Conservation (phyloP, 1,284 basidiomycete species). For the Laetiporus sulphureus region DNA sequence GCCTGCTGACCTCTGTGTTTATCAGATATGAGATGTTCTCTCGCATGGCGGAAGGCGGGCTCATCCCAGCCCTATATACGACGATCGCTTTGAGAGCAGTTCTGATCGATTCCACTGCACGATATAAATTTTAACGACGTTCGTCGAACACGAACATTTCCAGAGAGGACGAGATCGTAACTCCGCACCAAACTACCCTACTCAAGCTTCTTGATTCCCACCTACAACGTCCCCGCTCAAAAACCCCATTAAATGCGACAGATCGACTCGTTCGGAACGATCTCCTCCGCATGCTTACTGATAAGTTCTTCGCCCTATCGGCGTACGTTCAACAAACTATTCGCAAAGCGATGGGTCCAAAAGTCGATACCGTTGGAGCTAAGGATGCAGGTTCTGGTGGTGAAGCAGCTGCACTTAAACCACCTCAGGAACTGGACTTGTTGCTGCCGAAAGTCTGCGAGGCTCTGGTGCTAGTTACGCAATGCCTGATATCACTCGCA, state of each 20-base stretch:
- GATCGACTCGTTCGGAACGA: slow-evolving; percentile 19
- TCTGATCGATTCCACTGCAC: no score
- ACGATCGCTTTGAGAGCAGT: slow-evolving; percentile 32
- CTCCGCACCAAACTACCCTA: slow-evolving; percentile 78
- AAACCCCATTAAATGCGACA: background rate
- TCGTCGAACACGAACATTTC: slow-evolving; percentile 6
- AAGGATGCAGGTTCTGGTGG: no score
- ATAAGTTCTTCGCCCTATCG: slow-evolving; percentile 48
- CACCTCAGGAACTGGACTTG: slow-evolving; percentile 42
- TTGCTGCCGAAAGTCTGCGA: slow-evolving; percentile 73
- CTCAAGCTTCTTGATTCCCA: slow-evolving; percentile 83
- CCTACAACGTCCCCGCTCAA: slow-evolving; percentile 50
- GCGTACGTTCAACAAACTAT: slow-evolving; percentile 47
- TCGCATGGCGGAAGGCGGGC: slow-evolving; percentile 28
- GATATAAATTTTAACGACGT: no score
- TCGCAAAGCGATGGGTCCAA: slow-evolving; percentile 34
- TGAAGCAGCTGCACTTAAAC: no score
- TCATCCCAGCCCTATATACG: slow-evolving; percentile 29
- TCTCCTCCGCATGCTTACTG: slow-evolving; percentile 45
- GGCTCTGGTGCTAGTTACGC: slow-evolving; percentile 69
- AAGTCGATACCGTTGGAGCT: background rate
- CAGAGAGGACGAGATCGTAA: slow-evolving; percentile 67
- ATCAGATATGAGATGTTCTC: slow-evolving; percentile 37
- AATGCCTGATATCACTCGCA: slow-evolving; percentile 66
- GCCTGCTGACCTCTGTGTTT: background rate